Evolutionary conservation across 2,329 filamentous ascomycete genomes (phyloP).

Genomic region (Falciphora oryzae): DNA sequence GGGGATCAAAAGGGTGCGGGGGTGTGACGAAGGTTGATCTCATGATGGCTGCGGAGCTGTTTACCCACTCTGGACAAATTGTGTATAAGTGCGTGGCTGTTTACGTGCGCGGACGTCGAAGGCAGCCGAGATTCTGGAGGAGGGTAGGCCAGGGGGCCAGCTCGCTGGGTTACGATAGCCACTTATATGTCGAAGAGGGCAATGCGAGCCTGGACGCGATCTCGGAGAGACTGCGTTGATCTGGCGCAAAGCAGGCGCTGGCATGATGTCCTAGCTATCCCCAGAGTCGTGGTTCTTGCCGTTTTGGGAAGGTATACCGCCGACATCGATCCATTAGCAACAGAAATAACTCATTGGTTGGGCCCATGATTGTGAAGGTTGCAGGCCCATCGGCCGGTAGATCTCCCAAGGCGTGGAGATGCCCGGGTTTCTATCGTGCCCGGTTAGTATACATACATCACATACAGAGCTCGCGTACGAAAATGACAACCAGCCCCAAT

Average conservation of each 20-base stretch:
- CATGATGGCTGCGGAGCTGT: neutral
- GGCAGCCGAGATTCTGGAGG: neutral
- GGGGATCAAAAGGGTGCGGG: constrained; percentile 71
- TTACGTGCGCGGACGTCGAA: neutral
- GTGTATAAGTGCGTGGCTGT: neutral
- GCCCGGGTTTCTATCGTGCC: too few relatives aligned
- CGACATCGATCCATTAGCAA: neutral
- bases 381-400: too few relatives aligned
- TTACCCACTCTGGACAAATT: neutral
- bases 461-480: too few relatives aligned
- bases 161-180: neutral
- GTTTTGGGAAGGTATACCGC: neutral
- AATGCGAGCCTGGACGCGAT: neutral
- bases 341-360: neutral
- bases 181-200: neutral
- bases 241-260: too few relatives aligned
- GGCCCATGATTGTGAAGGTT: neutral
- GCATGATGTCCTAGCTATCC: neutral
- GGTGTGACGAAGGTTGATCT: neutral
- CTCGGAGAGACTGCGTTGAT: neutral
- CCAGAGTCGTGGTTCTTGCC: neutral
- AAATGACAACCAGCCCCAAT: too few relatives aligned
- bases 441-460: too few relatives aligned
- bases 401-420: neutral
- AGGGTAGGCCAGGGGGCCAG: neutral